Evolutionary conservation across 306 rosid genomes (phyloP), one percentile per base, ranked within the genome.

Genomic region (Biancaea sappan): DNA sequence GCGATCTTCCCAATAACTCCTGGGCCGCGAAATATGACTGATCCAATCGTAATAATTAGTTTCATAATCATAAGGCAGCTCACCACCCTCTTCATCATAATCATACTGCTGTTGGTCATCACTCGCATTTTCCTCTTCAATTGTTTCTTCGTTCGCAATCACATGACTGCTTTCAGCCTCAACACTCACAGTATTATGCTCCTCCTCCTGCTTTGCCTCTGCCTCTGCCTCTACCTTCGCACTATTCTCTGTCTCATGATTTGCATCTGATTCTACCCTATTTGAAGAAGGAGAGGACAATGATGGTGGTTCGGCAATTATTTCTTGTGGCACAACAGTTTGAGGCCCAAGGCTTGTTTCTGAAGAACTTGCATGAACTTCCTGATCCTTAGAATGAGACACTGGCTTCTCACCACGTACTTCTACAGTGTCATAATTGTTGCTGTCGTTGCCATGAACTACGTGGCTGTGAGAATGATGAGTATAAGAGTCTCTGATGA

Each of bases 1-100:
- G 8, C 78, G 83, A 51, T 80, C 86, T 84, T 94, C 99, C 99
- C 99, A 94, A 24, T 87, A 88, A 75, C 97, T 90, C 35, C 87
- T 84, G 6, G 99, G 99, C 14, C 96, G 88, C 66, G 97, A 88
- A 76, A 94, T 94, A 53, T 82, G 84, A 26, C 81, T 74, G 61
- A 88, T 87, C 97, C 99, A 94, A 40, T 92, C 93, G 46, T 78
- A 80, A 76, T 69, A 83, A 59, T n/a, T n/a, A n/a, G 66, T 58
- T 57, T 79, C 92, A 58, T 29, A 89, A 62, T 34, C 60, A 61
- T 79, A 70, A 35, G 13, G 28, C 50, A 75, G 74, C 46, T 77
- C 84, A 58, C 59, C 46, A 74, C 84, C 52, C 59, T 74, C 14
- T 8, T 21, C 58, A 21, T 12, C 62, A 31, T 31, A 2, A 2